Base-by-base conservation (phyloP, 2,329 filamentous ascomycete genomes). In the Pleurostoma richardsiae region DNA sequence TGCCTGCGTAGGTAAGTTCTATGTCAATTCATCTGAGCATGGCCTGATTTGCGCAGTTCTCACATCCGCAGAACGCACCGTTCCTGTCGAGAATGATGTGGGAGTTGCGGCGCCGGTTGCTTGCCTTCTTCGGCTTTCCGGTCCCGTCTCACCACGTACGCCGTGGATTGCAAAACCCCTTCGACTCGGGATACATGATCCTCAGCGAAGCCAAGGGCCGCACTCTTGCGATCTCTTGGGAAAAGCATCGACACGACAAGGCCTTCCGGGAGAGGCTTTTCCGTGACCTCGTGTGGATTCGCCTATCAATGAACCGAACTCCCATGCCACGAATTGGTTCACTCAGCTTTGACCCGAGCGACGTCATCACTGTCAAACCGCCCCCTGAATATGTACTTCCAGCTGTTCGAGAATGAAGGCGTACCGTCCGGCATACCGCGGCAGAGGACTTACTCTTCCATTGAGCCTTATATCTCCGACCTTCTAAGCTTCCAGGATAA, bases 281-380 rank as follows among this genome's bases (percentile, higher is more conserved):
- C 36, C 54, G 49, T 5, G 52, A 52, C 42, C 45, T 62, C 28
- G 56, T 57, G 10, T 52, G 54, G 5, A 59, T 63, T 33, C 52
- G 54, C 5, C 46, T 59, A 26, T 56, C 51, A 19, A 53, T 62
- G 36, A 52, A 45, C 29, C 44, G 54, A n/a, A 46, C 49, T 5
- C 54, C 58, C 30, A 43, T 63, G 5, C 62, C 61, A 19, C 56
- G 59, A 6, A 67, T 68, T 43, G 63, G 63, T 6, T 65, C 64
- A 10, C 55, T 52, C 40, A 59, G 52, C 6, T 47, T 68, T 28
- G 54, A 65, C 46, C 45, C 53, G 2, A 38, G 57, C 11, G 58
- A 61, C 6, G 39, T 54, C 8, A 39, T 69, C 28, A 40, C 31
- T 69, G 5, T 49, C 49, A 11, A 70, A 70, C 52, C 64, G 64